phyloP scores from a whole-genome alignment of 495 filamentous ascomycete genomes.

The Glonium stellatum region DNA sequence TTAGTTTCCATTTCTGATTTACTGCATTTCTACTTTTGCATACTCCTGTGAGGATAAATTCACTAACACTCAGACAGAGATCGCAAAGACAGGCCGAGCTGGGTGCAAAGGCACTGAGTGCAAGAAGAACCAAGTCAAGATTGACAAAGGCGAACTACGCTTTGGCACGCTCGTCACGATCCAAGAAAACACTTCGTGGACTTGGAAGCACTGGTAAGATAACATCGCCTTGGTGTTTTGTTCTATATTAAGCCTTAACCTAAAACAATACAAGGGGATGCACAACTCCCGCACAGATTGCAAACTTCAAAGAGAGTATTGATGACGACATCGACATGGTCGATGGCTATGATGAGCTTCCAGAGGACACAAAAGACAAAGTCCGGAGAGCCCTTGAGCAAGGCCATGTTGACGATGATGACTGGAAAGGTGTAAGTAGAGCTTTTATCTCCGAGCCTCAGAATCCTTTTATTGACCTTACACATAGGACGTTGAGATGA shows the following conservation, averaged over 20 bases:
- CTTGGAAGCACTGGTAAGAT: slow-evolving; percentile 73
- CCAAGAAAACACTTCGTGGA: slow-evolving; percentile 45
- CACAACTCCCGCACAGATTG: slow-evolving; percentile 57
- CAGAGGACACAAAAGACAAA: slow-evolving; percentile 55
- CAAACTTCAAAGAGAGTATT: slow-evolving; percentile 47
- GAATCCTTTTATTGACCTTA: slow-evolving; percentile 11
- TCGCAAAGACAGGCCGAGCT: slow-evolving; percentile 54
- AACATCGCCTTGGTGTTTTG: neutral
- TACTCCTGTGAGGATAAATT: neutral
- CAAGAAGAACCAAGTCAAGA: slow-evolving; percentile 57
- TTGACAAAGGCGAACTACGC: slow-evolving; percentile 69
- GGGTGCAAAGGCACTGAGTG: slow-evolving; percentile 62
- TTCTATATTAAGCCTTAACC: neutral
- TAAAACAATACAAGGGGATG: slow-evolving; percentile 57
- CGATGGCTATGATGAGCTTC: slow-evolving; percentile 67
- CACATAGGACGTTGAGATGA: slow-evolving; percentile 58
- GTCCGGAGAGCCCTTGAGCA: slow-evolving; percentile 54
- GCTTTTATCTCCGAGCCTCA: neutral
- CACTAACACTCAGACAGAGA: slow-evolving; percentile 42
- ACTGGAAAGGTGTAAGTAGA: slow-evolving; percentile 67
- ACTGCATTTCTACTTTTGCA: neutral
- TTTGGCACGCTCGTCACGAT: slow-evolving; percentile 60
- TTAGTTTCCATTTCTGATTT: neutral
- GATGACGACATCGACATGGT: slow-evolving; percentile 73
- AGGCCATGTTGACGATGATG: slow-evolving; percentile 68